Percentiles rank a stretch among this genome's conserved stretches.
phyloP scores from a whole-genome alignment of 768 basidiomycete species.

The Leccinum sublutescens region DNA sequence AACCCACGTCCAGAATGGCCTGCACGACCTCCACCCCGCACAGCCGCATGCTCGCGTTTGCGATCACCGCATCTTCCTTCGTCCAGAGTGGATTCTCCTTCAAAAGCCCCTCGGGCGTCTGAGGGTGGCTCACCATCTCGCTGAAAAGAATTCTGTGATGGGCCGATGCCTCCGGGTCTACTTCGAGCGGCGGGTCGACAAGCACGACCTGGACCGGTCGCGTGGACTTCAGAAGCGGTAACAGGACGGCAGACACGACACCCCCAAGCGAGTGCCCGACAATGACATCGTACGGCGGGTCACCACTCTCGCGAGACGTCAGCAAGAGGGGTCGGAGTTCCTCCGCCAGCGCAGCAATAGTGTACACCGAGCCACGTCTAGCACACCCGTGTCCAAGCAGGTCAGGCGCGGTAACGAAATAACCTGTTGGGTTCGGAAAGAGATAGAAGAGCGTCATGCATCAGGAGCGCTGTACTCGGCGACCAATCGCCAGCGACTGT shows the following conservation, averaged over 20 bases:
- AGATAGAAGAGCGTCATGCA: not conserved
- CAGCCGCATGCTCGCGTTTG: not conserved
- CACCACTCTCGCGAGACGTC: not conserved
- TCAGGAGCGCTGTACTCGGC: not conserved
- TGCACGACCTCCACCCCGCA: slow-evolving; percentile 11
- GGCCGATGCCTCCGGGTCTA: not conserved
- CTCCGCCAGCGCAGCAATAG: slow-evolving; percentile 11
- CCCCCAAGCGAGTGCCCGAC: slow-evolving; percentile 26
- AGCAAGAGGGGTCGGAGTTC: slow-evolving; percentile 14
- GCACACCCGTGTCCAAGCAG: slow-evolving; percentile 22
- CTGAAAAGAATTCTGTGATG: not conserved
- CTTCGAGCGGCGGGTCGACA: slow-evolving; percentile 18
- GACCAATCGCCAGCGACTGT: not conserved
- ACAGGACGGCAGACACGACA: slow-evolving; percentile 7
- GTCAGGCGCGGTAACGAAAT: slow-evolving; percentile 25
- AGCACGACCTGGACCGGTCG: slow-evolving; percentile 15
- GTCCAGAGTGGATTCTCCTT: not conserved
- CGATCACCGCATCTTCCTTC: slow-evolving; percentile 5
- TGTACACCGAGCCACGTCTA: slow-evolving; percentile 11
- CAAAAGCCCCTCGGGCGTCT: not conserved
- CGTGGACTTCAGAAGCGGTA: slow-evolving; percentile 13
- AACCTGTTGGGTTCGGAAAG: slow-evolving; percentile 12
- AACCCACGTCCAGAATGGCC: slow-evolving; percentile 14
- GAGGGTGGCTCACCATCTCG: not conserved
- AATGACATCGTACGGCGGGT: slow-evolving; percentile 12